These are phyloP conservation scores for Kalaharituber pfeilii DNA, from an alignment of 2,329 filamentous ascomycete genomes.

Conservation along the genomic window DNA sequence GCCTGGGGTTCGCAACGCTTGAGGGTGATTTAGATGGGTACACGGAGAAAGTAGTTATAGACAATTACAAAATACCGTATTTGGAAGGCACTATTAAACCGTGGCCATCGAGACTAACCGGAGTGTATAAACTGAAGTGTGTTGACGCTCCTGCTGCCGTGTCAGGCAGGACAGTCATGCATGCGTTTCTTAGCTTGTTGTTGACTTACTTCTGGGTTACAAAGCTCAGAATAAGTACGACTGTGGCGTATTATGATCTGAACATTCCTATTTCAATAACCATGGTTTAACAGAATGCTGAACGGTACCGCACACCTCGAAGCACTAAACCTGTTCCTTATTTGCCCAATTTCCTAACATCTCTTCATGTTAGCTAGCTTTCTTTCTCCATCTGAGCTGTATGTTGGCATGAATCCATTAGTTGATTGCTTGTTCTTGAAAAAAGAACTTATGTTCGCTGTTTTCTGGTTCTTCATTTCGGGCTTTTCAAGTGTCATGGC, in stretches of 20 bases:
- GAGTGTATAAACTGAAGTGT: not conserved
- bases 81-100: not conserved
- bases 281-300: not conserved
- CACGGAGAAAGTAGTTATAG: too few species aligned
- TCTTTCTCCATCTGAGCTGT: not conserved
- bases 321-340: not conserved
- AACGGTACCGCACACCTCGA: not conserved
- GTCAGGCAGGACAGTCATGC: not conserved
- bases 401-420: not conserved
- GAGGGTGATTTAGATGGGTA: too few species aligned
- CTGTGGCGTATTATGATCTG: not conserved
- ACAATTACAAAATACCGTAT: too few species aligned
- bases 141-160: not conserved
- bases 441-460: too few species aligned
- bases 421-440: too few species aligned
- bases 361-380: not conserved
- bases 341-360: not conserved
- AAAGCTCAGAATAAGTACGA: not conserved
- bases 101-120: not conserved
- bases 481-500: too few species aligned
- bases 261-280: not conserved
- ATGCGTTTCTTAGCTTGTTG: not conserved
- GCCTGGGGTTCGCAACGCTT: not conserved
- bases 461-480: too few species aligned
- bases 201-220: not conserved